Evolutionary conservation across 352 stramenopile species (phyloP).

Genomic region (Peronospora belbahrii): DNA sequence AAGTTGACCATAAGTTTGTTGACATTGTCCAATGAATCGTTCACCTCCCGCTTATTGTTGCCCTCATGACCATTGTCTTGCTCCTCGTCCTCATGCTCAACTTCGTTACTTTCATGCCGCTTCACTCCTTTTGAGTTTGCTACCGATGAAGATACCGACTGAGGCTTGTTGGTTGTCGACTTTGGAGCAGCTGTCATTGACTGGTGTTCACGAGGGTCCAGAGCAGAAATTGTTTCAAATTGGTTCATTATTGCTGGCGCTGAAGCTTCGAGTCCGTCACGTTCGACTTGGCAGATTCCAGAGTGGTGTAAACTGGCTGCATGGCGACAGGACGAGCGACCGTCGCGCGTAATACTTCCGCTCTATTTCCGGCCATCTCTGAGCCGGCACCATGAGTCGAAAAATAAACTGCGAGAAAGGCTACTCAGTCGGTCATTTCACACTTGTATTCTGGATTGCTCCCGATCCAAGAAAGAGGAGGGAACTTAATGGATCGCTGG

Average conservation of each 20-base stretch:
- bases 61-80: slow-evolving; percentile 7
- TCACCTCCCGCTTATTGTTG: slow-evolving; percentile 5
- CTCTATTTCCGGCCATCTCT: slow-evolving; percentile 25
- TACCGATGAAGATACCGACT: neutral
- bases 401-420: slow-evolving; percentile 14
- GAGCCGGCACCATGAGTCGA: slow-evolving; percentile 19
- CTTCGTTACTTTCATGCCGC: slow-evolving; percentile 3
- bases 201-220: neutral
- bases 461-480: neutral
- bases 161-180: neutral
- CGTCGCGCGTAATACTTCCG: slow-evolving; percentile 19
- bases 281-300: slow-evolving; percentile 12
- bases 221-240: slow-evolving; percentile 4
- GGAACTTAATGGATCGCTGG: slow-evolving; percentile 7
- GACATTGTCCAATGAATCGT: slow-evolving; percentile 16
- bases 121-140: slow-evolving; percentile 1
- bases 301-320: slow-evolving; percentile 7
- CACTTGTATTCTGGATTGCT: neutral
- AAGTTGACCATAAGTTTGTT: slow-evolving; percentile 34
- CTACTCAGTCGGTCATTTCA: neutral
- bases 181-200: slow-evolving; percentile 4
- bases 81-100: slow-evolving; percentile 11
- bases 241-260: slow-evolving; percentile 11
- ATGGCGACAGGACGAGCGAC: slow-evolving; percentile 2
- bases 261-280: neutral